Conservation (phyloP, 768 basidiomycete genomes). For the Rhizopogon sp. region DNA sequence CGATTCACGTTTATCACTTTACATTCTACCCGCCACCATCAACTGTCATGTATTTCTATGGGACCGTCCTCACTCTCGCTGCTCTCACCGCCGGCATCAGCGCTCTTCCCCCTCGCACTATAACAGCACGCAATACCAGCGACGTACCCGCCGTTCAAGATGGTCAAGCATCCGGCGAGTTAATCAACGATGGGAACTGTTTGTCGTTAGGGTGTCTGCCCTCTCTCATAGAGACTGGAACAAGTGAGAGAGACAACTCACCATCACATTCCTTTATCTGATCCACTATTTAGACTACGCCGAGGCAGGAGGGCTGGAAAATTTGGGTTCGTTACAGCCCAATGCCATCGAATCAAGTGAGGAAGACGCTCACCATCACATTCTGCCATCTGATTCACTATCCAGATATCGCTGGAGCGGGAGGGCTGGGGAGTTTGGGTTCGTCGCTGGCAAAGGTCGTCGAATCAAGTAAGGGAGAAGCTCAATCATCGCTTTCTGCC, state of each 20-base stretch:
- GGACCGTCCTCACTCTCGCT: conserved; percentile 17
- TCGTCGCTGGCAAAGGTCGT: neutral
- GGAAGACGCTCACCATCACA: neutral
- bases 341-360: conserved; percentile 8
- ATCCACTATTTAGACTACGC: conserved; percentile 10
- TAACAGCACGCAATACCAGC: conserved; percentile 10
- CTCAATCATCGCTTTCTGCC: neutral
- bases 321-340: neutral
- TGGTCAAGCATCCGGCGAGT: conserved; percentile 32
- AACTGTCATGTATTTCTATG: conserved; percentile 20
- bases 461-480: conserved; percentile 8
- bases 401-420: conserved; percentile 8
- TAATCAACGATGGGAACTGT: conserved; percentile 7
- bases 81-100: conserved; percentile 18
- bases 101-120: conserved; percentile 22
- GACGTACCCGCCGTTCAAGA: conserved; percentile 16
- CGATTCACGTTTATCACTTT: neutral
- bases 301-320: conserved; percentile 3
- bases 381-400: conserved; percentile 1
- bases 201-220: neutral
- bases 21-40: neutral
- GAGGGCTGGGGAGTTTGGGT: conserved; percentile 4
- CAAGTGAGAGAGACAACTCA: conserved; percentile 7
- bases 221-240: conserved; percentile 1
- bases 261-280: neutral